Conservation (phyloP, 257 asterid species). For the Gardenia jasminoides region DNA sequence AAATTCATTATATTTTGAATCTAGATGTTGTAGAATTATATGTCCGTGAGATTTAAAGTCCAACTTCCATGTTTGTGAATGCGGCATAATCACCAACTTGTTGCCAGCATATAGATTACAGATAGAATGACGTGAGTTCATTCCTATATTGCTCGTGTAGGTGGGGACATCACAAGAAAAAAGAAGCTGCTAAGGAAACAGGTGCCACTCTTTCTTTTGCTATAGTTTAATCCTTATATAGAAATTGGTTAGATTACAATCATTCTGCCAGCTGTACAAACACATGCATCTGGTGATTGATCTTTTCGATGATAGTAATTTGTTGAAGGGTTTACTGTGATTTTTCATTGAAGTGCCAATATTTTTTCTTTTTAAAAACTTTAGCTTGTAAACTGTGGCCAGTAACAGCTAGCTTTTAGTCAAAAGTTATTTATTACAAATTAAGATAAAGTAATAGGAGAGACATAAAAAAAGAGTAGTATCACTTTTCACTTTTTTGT, state of each 20-base stretch:
- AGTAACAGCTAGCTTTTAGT: not conserved
- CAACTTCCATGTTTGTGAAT: not conserved
- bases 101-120: not conserved
- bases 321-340: not conserved
- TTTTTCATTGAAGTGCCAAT: not conserved
- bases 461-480: not conserved
- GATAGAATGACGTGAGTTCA: not conserved
- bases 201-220: slow-evolving; percentile 36
- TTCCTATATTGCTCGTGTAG: slow-evolving; percentile 35
- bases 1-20: not conserved
- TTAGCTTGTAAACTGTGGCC: not conserved
- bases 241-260: not conserved
- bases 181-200: slow-evolving; percentile 92
- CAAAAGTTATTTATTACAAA: not conserved
- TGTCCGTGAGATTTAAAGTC: not conserved
- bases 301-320: not conserved
- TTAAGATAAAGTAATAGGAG: not conserved
- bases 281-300: not conserved
- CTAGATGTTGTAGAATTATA: not conserved
- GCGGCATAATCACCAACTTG: not conserved
- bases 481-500: too few relatives aligned
- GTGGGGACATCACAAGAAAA: slow-evolving; percentile 93
- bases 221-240: not conserved
- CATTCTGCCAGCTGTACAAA: not conserved
- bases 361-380: not conserved